Percentiles rank a stretch among this genome's conserved stretches.
phyloP scores from a whole-genome alignment of 768 basidiomycete species.

The Macrocybe gigantea region DNA sequence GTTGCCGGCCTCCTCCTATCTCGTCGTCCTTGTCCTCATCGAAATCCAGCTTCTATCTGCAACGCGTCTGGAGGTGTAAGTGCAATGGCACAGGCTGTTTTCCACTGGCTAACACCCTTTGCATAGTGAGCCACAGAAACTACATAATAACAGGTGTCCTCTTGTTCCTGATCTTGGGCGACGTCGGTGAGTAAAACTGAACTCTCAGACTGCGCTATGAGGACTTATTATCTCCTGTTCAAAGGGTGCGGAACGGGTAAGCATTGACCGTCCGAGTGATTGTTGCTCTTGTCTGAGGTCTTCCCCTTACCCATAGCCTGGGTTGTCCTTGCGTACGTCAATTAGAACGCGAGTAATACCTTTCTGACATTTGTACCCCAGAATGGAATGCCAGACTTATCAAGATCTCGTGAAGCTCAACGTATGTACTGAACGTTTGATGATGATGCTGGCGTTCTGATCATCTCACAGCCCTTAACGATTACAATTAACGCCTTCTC shows the following conservation, averaged over 20 bases:
- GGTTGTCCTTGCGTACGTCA: conserved; percentile 34
- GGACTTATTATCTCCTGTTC: background rate
- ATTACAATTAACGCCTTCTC: conserved; percentile 47
- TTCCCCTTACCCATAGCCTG: conserved; percentile 23
- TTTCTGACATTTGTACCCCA: conserved; percentile 5
- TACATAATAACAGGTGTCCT: conserved; percentile 25
- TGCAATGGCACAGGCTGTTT: background rate
- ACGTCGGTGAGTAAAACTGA: conserved; percentile 18
- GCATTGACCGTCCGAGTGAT: conserved; percentile 4
- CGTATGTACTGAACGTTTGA: conserved; percentile 17
- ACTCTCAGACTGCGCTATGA: background rate
- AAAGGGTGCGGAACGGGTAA: conserved; percentile 29
- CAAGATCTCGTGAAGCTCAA: conserved; percentile 26
- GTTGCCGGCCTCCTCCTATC: conserved; percentile 4
- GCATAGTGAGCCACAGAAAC: conserved; percentile 35
- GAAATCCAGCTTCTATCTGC: conserved; percentile 35
- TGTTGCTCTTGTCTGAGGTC: background rate
- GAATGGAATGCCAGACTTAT: conserved; percentile 33
- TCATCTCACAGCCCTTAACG: conserved; percentile 30
- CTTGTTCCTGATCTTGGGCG: conserved; percentile 24
- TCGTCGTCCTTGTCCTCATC: background rate
- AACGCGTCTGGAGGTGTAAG: conserved; percentile 43
- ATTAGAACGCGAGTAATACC: background rate
- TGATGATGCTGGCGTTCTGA: conserved; percentile 2
- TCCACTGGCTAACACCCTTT: background rate